Conservation (phyloP, 2,329 filamentous ascomycete species). For the Phoma sp. region DNA sequence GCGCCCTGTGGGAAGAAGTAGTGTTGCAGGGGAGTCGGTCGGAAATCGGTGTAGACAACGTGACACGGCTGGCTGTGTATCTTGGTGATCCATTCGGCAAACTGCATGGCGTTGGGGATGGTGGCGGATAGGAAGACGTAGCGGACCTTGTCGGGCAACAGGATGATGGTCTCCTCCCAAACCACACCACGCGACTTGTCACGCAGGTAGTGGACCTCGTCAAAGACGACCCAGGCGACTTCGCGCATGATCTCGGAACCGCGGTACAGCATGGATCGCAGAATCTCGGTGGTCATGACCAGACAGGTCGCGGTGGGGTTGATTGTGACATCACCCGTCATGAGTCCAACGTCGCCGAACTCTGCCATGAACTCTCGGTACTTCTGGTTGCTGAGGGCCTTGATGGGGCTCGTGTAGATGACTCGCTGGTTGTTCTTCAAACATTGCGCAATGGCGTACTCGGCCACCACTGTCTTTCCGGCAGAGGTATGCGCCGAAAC, state of each 20-base stretch:
- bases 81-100: slow-evolving; percentile 98
- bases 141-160: slow-evolving; percentile 96
- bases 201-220: slow-evolving; percentile 98
- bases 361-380: slow-evolving; percentile 95
- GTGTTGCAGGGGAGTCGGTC: slow-evolving; percentile 93
- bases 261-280: slow-evolving; percentile 96
- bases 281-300: slow-evolving; percentile 99
- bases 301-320: slow-evolving; percentile 97
- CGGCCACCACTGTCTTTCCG: slow-evolving; percentile 96
- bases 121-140: slow-evolving; percentile 98
- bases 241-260: slow-evolving; percentile 99
- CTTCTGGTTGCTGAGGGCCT: slow-evolving; percentile 98
- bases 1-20: slow-evolving; percentile 96
- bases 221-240: slow-evolving; percentile 97
- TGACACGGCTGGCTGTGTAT: slow-evolving; percentile 97
- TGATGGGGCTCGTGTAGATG: slow-evolving; percentile 99
- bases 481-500: slow-evolving; percentile 98
- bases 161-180: slow-evolving; percentile 99
- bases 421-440: slow-evolving; percentile 97
- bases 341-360: slow-evolving; percentile 95
- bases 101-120: slow-evolving; percentile 98
- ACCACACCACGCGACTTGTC: slow-evolving; percentile 94
- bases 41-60: slow-evolving; percentile 98
- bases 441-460: slow-evolving; percentile 97
- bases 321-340: slow-evolving; percentile 99